Evolutionary conservation across 805 yeast genomes (phyloP), one percentile per base, ranked within the genome.

Genomic region (Kluyveromyces wickerhamii): DNA sequence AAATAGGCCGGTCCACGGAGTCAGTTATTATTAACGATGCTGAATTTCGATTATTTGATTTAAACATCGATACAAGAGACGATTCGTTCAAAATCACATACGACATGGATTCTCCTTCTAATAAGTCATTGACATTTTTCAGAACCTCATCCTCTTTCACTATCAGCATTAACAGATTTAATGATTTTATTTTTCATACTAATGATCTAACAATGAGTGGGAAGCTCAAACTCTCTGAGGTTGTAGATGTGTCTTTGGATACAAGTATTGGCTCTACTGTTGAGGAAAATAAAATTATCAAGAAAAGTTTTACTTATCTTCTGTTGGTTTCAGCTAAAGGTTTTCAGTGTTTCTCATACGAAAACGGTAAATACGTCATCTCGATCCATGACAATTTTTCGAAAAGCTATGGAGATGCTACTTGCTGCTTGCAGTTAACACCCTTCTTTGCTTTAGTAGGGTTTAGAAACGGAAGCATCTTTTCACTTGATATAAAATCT

Each of bases 11-110:
- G 2, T 4, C 23, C 21, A 19, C 13, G 10, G 21, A 30, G 5
- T n/a, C 33, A 5, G n/a, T 30, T n/a, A 21, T 30, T 8, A n/a
- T 30, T 6, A 12, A n/a, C 18, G 33, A 30, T 30, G n/a, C 26
- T 8, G 7, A 19, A 10, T 22, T 21, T 8, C n/a, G 25, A 5
- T 17, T 21, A n/a, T 22, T 21, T 15, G 18, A 15, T 15, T 13
- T 30, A n/a, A 14, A 4, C 4, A 21, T 30, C 19, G 33, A 30
- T 15, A 11, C 13, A 9, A 17, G 23, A 13, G 33, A 30, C 15
- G 23, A 22, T 13, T 22, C 26, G 7, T 30, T 30, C 26, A 21
- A 30, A 5, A 26, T 30, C 11, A 15, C 19, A 5, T 21, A 14
- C n/a, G 26, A 30, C 4, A 21, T 9, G 2, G 26, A 26, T 13